Percentiles rank a stretch among this genome's conserved stretches.
These are phyloP conservation scores for Ceratocystis colombiana DNA, from an alignment of 2,329 filamentous ascomycete species.

Conservation along the genomic window DNA sequence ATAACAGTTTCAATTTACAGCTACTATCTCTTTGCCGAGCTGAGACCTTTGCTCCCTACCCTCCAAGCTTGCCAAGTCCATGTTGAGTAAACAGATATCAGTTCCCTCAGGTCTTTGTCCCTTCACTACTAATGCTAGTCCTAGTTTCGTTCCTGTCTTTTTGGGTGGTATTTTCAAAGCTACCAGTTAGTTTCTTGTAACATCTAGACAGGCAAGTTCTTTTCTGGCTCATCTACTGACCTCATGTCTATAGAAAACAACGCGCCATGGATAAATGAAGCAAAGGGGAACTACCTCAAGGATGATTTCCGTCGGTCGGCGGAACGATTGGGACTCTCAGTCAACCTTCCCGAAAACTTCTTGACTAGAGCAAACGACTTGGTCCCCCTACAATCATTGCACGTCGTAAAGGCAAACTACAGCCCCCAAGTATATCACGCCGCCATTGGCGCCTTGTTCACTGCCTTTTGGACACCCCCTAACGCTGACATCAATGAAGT, in stretches of 20 bases:
- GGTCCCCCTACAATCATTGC: slow-evolving; percentile 55
- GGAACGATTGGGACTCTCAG: slow-evolving; percentile 33
- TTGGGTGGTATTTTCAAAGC: slow-evolving; percentile 55
- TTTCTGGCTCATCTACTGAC: not conserved
- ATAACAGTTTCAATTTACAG: slow-evolving; percentile 53
- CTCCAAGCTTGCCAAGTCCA: slow-evolving; percentile 51
- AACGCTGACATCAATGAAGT: slow-evolving; percentile 50
- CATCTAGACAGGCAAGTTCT: not conserved
- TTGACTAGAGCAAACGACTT: slow-evolving; percentile 37
- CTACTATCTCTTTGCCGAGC: slow-evolving; percentile 47
- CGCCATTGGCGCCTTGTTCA: slow-evolving; percentile 46
- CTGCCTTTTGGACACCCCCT: slow-evolving; percentile 52
- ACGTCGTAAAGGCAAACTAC: slow-evolving; percentile 53
- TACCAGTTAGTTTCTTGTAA: slow-evolving; percentile 36
- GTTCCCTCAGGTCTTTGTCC: not conserved
- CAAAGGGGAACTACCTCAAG: slow-evolving; percentile 51
- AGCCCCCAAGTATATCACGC: slow-evolving; percentile 42
- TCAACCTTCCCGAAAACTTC: slow-evolving; percentile 37
- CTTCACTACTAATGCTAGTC: not conserved
- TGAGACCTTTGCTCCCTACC: slow-evolving; percentile 45
- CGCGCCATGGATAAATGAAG: slow-evolving; percentile 61
- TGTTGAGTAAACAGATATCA: slow-evolving; percentile 47
- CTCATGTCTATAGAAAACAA: slow-evolving; percentile 48
- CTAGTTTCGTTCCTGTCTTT: slow-evolving; percentile 60
- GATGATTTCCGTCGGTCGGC: slow-evolving; percentile 37